These are phyloP conservation scores for Lentinula edodes DNA, from an alignment of 768 basidiomycete genomes.

Conservation along the genomic window DNA sequence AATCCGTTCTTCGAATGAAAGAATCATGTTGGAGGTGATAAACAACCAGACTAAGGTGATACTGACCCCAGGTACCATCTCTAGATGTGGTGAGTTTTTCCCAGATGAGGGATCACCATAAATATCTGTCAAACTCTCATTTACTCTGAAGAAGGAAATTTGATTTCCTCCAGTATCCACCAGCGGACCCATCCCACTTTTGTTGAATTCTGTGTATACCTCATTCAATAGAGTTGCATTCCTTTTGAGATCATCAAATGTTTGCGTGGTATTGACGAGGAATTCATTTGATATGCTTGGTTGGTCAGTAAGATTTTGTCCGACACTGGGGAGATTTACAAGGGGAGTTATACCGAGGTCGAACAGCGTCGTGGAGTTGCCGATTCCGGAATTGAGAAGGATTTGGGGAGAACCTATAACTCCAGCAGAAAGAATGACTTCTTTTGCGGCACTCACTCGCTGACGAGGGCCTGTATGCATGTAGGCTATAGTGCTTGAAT, in stretches of 20 bases:
- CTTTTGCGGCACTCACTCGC: constrained; percentile 12
- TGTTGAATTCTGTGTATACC: constrained; percentile 10
- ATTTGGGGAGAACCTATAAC: constrained; percentile 20
- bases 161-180: constrained; percentile 17
- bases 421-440: constrained; percentile 22
- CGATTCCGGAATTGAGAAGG: constrained; percentile 13
- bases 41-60: not conserved
- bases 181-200: constrained; percentile 16
- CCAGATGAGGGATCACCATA: constrained; percentile 19
- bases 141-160: constrained; percentile 18
- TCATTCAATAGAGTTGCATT: constrained; percentile 9
- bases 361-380: constrained; percentile 5
- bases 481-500: not conserved
- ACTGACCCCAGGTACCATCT: constrained; percentile 15
- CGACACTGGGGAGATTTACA: constrained; percentile 16
- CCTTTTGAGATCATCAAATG: constrained; percentile 10
- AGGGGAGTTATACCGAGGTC: constrained; percentile 11
- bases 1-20: constrained; percentile 3
- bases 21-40: too few species aligned
- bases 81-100: constrained; percentile 14
- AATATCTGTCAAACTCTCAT: constrained; percentile 12
- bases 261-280: constrained; percentile 14
- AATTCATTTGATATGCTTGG: constrained; percentile 3
- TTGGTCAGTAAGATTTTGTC: constrained; percentile 16
- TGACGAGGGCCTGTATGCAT: not conserved